Conservation (phyloP, 2,329 filamentous ascomycete species). For the Endothia cerciana region DNA sequence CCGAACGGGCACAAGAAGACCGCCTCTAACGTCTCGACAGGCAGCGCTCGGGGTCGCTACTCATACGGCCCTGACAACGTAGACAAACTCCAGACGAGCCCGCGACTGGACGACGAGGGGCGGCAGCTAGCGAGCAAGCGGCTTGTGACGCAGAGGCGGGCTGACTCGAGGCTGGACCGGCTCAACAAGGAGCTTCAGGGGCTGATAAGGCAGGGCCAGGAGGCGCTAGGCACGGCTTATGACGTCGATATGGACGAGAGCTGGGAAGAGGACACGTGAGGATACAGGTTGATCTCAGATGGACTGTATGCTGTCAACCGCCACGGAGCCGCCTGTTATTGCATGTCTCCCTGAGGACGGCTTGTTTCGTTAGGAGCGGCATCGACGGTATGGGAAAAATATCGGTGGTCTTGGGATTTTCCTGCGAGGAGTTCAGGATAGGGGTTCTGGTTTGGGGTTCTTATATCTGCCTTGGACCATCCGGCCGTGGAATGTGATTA, state of each 20-base stretch:
- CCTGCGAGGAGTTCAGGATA: conserved; percentile 10
- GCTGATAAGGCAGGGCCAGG: conserved; percentile 87
- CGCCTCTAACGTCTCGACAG: conserved; percentile 49
- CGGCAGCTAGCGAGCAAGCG: conserved; percentile 74
- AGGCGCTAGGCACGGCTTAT: conserved; percentile 77
- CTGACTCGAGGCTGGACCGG: conserved; percentile 77
- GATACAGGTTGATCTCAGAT: too few relatives aligned
- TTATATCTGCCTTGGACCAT: neutral
- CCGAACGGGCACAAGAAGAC: conserved; percentile 47
- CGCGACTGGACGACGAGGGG: conserved; percentile 66
- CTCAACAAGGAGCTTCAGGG: conserved; percentile 80
- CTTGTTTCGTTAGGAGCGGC: neutral
- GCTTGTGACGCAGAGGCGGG: conserved; percentile 73
- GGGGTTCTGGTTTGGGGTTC: neutral
- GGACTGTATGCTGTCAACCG: neutral
- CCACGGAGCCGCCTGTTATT: neutral
- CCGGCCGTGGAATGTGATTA: neutral
- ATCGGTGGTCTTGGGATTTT: neutral
- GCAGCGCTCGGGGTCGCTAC: conserved; percentile 28
- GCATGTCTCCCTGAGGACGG: neutral
- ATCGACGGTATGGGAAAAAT: neutral
- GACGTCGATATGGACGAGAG: conserved; percentile 66
- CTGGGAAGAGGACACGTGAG: conserved; percentile 44
- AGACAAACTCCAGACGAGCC: conserved; percentile 45
- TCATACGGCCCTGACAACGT: conserved; percentile 26